These are phyloP conservation scores for Hemileccinum rubropunctum DNA, from an alignment of 768 basidiomycete genomes.

Conservation along the genomic window DNA sequence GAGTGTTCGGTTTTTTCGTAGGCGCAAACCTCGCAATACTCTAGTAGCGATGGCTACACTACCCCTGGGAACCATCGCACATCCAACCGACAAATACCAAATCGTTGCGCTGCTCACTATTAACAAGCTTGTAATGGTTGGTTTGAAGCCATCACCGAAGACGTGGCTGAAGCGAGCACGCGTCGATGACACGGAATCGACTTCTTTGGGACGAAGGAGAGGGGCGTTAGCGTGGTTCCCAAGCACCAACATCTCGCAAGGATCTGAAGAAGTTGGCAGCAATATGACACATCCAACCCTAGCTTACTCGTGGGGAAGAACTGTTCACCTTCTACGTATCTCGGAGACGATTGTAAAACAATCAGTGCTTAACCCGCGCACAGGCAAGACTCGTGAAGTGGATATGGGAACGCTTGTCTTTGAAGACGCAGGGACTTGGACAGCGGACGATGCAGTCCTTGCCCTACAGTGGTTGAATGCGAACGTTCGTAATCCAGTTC, in stretches of 20 bases:
- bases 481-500: constrained; percentile 61
- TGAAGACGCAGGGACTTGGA: constrained; percentile 59
- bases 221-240: constrained; percentile 85
- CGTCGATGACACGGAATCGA: constrained; percentile 41
- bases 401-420: constrained; percentile 67
- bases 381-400: constrained; percentile 55
- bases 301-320: constrained; percentile 82
- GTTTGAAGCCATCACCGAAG: constrained; percentile 85
- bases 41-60: constrained; percentile 79
- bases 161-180: constrained; percentile 86
- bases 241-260: constrained; percentile 39
- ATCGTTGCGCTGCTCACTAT: constrained; percentile 86
- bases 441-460: constrained; percentile 58
- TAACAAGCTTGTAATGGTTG: constrained; percentile 88
- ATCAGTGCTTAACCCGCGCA: constrained; percentile 47
- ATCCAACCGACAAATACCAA: constrained; percentile 76
- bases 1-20: constrained; percentile 35
- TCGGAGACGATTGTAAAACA: constrained; percentile 57
- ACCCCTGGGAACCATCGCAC: constrained; percentile 70
- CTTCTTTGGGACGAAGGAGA: constrained; percentile 46
- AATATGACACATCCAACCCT: constrained; percentile 56
- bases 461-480: constrained; percentile 86
- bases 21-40: constrained; percentile 55
- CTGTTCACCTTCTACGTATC: constrained; percentile 62
- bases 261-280: constrained; percentile 15